Conservation (phyloP, 179 eudicot genomes). For the Spinacia oleracea region DNA sequence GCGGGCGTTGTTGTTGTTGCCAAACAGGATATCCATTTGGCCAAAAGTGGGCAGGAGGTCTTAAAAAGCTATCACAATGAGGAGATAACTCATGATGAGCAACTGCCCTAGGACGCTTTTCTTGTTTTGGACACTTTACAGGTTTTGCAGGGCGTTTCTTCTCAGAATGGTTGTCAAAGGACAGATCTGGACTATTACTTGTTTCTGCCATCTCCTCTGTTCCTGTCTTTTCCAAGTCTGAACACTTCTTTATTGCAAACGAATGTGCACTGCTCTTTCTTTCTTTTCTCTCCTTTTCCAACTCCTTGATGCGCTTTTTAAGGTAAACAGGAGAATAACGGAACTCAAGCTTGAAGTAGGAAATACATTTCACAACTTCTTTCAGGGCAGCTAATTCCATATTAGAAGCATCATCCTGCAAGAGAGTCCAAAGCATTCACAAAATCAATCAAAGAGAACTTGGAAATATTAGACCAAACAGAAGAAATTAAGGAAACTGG, state of each 20-base stretch:
- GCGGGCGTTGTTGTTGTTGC: background rate
- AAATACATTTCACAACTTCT: slow-evolving; percentile 25
- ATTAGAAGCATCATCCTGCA: slow-evolving; percentile 27
- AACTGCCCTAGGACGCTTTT: background rate
- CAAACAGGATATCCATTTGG: background rate
- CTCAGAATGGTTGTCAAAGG: no score
- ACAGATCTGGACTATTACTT: background rate
- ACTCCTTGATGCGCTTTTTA: slow-evolving; percentile 8
- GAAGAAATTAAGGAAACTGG: background rate
- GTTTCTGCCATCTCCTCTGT: background rate
- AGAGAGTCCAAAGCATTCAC: background rate
- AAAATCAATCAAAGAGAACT: no score
- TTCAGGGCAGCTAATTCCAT: slow-evolving; percentile 23
- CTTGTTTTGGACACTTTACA: background rate
- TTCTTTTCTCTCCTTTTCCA: slow-evolving; percentile 14
- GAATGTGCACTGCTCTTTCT: background rate
- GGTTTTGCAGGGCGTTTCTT: slow-evolving; percentile 12
- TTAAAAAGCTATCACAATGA: background rate
- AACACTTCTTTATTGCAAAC: background rate
- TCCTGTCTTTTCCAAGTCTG: background rate
- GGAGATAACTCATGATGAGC: background rate
- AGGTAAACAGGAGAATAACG: background rate
- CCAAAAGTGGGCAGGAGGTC: background rate
- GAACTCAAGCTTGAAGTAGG: slow-evolving; percentile 30
- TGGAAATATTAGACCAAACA: background rate